Evolutionary conservation across 768 basidiomycete species (phyloP).

Genomic region (Tubosaeta brunneosetosa): DNA sequence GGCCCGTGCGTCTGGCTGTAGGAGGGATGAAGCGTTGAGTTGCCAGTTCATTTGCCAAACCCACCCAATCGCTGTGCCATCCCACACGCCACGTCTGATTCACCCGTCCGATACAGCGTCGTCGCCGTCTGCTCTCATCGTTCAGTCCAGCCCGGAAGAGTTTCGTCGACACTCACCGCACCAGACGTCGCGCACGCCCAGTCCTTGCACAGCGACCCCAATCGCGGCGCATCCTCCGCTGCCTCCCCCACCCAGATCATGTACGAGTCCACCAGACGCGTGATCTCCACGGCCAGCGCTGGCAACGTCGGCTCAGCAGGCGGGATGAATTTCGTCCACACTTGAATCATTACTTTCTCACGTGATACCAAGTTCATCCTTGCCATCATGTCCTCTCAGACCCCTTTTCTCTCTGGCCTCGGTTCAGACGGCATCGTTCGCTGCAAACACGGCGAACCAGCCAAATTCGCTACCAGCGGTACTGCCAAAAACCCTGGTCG

Average conservation of each 20-base stretch:
- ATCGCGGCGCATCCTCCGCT: constrained; percentile 43
- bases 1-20: constrained; percentile 58
- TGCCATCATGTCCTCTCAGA: constrained; percentile 15
- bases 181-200: constrained; percentile 82
- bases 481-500: constrained; percentile 31
- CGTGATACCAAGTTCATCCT: constrained; percentile 15
- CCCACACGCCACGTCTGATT: constrained; percentile 58
- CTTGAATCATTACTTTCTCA: constrained; percentile 32
- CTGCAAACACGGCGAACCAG: constrained; percentile 32
- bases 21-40: too few species aligned
- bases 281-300: constrained; percentile 62
- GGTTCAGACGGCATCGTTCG: constrained; percentile 30
- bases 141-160: not conserved
- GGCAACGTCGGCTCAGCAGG: constrained; percentile 50
- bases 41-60: constrained; percentile 12
- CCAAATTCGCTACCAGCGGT: constrained; percentile 24
- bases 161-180: constrained; percentile 17
- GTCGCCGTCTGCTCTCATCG: constrained; percentile 41
- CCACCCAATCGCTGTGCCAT: constrained; percentile 82
- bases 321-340: constrained; percentile 47
- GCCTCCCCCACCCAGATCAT: constrained; percentile 74
- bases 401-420: not conserved
- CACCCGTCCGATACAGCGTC: constrained; percentile 56
- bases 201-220: constrained; percentile 61
- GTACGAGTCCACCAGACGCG: constrained; percentile 63